These are phyloP conservation scores for Gamarada debralockiae DNA, from an alignment of 495 filamentous ascomycete genomes.

Conservation along the genomic window DNA sequence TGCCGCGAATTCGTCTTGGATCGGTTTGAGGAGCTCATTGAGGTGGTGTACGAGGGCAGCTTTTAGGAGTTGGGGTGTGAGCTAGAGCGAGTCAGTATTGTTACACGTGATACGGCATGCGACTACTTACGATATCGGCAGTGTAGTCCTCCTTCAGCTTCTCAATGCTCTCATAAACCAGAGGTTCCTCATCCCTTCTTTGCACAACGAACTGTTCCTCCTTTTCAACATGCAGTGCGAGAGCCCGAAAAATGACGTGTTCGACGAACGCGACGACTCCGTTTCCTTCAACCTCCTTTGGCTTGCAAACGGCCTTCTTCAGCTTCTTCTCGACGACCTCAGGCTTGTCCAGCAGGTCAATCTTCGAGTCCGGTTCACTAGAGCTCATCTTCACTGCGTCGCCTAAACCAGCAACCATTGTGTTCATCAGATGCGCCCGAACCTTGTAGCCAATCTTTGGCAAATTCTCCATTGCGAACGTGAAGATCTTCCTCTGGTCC, in stretches of 20 bases:
- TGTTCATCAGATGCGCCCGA: slow-evolving; percentile 77
- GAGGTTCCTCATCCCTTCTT: slow-evolving; percentile 61
- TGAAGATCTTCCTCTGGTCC: slow-evolving; percentile 91
- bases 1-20: slow-evolving; percentile 64
- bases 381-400: slow-evolving; percentile 77
- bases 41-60: slow-evolving; percentile 67
- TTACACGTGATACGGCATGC: not conserved
- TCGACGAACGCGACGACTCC: slow-evolving; percentile 81
- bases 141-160: slow-evolving; percentile 75
- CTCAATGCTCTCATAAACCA: slow-evolving; percentile 70
- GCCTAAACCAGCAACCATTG: slow-evolving; percentile 81
- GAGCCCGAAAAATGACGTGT: slow-evolving; percentile 74
- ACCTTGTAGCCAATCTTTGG: slow-evolving; percentile 62
- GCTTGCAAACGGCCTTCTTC: slow-evolving; percentile 57
- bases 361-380: slow-evolving; percentile 70
- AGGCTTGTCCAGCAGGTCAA: slow-evolving; percentile 78
- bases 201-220: slow-evolving; percentile 55
- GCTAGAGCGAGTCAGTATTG: slow-evolving; percentile 35
- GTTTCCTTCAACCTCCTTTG: slow-evolving; percentile 76
- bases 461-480: slow-evolving; percentile 70
- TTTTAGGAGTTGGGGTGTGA: slow-evolving; percentile 84
- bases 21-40: slow-evolving; percentile 67
- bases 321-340: slow-evolving; percentile 48
- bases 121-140: slow-evolving; percentile 65
- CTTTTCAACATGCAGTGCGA: slow-evolving; percentile 46